These are phyloP conservation scores for Brasilioporus rufonigricans DNA, from an alignment of 768 basidiomycete genomes.

Conservation along the genomic window DNA sequence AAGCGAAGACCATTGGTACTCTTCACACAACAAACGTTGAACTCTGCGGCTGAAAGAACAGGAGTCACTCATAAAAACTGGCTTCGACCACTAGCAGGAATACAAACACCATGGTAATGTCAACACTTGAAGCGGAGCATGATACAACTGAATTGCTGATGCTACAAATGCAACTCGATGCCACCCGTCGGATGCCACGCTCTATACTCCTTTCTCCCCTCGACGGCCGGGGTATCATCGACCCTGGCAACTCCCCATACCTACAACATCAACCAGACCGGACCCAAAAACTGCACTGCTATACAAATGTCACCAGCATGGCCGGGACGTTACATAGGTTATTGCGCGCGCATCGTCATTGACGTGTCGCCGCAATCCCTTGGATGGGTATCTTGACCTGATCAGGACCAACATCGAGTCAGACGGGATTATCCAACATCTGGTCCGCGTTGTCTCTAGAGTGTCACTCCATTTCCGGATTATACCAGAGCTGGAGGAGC, in stretches of 20 bases:
- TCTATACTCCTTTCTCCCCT: not conserved
- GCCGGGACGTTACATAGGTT: no score
- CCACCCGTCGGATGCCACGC: not conserved
- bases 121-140: not conserved
- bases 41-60: not conserved
- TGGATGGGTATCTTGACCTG: not conserved
- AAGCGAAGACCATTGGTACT: no score
- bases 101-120: no score
- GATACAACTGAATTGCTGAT: not conserved
- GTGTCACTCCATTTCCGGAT: slow-evolving; percentile 61
- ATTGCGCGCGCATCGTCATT: no score
- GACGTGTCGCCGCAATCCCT: not conserved
- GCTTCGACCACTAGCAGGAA: no score
- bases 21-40: no score
- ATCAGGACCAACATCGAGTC: not conserved
- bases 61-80: not conserved
- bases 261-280: not conserved
- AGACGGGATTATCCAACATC: not conserved
- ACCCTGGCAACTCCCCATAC: not conserved
- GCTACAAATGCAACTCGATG: not conserved
- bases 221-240: not conserved
- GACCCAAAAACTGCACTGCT: no score
- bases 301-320: no score
- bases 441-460: no score
- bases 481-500: slow-evolving; percentile 65